Conservation (phyloP, 2,329 filamentous ascomycete genomes). For the Fonsecaea multimorphosa region DNA sequence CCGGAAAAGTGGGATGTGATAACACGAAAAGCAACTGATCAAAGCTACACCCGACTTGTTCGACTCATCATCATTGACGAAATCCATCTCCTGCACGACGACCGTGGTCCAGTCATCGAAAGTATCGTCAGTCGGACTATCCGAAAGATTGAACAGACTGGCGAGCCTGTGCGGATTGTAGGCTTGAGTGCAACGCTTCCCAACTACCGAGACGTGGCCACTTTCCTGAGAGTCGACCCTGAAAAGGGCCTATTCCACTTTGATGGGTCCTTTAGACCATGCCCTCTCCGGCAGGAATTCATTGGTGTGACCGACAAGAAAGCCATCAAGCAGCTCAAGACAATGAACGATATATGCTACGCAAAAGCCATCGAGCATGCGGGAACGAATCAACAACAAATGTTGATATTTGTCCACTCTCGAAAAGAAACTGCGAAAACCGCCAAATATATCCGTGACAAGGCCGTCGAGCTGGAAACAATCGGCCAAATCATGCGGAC, state of each 20-base stretch:
- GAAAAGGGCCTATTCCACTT: conserved; percentile 93
- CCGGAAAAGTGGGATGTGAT: conserved; percentile 99
- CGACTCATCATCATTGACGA: conserved; percentile 96
- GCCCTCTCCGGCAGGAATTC: conserved; percentile 94
- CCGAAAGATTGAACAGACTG: conserved; percentile 89
- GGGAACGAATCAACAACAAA: conserved; percentile 89
- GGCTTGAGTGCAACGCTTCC: conserved; percentile 94
- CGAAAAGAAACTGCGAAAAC: conserved; percentile 98
- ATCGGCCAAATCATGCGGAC: conserved; percentile 94
- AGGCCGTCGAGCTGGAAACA: conserved; percentile 94
- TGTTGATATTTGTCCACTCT: conserved; percentile 99
- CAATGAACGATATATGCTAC: conserved; percentile 99
- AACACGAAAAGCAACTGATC: conserved; percentile 94
- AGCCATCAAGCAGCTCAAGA: conserved; percentile 97
- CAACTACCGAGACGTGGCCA: conserved; percentile 95
- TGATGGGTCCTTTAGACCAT: conserved; percentile 90
- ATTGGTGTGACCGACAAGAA: conserved; percentile 97
- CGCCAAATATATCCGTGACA: conserved; percentile 92
- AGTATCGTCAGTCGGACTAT: conserved; percentile 96
- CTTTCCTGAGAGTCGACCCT: conserved; percentile 87
- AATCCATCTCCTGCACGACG: conserved; percentile 96
- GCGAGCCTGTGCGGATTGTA: conserved; percentile 87
- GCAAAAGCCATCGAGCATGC: conserved; percentile 97
- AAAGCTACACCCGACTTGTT: conserved; percentile 97
- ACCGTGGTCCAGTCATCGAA: conserved; percentile 93